Evolutionary conservation across 305 asterid genomes (phyloP).

Genomic region (Rubia peregrina): DNA sequence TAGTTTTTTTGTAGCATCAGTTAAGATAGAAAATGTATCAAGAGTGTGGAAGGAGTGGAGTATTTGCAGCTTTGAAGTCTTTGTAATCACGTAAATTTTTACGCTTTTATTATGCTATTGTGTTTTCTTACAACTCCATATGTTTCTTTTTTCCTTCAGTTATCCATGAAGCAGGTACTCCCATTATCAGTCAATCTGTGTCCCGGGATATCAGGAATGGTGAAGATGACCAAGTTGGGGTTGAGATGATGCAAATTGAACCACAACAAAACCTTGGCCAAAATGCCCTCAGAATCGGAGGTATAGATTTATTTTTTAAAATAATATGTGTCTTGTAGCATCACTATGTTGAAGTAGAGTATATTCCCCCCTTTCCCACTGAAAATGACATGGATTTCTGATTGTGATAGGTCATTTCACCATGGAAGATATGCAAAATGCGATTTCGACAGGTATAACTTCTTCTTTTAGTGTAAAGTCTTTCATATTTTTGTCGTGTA

Average conservation of each 20-base stretch:
- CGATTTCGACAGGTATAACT: not conserved
- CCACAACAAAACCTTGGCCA: not conserved
- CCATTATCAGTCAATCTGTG: not conserved
- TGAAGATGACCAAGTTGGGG: not conserved
- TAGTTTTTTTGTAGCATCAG: no score
- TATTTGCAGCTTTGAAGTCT: not conserved
- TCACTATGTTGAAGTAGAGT: not conserved
- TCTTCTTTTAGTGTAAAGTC: not conserved
- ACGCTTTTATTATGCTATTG: not conserved
- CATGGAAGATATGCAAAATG: not conserved
- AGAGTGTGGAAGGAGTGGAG: no score
- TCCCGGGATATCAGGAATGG: not conserved
- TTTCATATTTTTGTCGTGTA: no score
- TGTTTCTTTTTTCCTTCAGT: not conserved
- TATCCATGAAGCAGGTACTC: no score
- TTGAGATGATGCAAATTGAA: not conserved
- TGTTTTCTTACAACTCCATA: not conserved
- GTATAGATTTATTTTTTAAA: not conserved
- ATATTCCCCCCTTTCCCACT: not conserved
- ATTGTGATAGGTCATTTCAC: not conserved
- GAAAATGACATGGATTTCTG: not conserved
- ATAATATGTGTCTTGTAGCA: not conserved
- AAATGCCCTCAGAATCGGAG: not conserved
- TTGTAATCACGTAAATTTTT: not conserved
- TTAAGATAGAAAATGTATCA: no score